Conservation (phyloP, 1,284 basidiomycete genomes). For the Ceratobasidium sp. region DNA sequence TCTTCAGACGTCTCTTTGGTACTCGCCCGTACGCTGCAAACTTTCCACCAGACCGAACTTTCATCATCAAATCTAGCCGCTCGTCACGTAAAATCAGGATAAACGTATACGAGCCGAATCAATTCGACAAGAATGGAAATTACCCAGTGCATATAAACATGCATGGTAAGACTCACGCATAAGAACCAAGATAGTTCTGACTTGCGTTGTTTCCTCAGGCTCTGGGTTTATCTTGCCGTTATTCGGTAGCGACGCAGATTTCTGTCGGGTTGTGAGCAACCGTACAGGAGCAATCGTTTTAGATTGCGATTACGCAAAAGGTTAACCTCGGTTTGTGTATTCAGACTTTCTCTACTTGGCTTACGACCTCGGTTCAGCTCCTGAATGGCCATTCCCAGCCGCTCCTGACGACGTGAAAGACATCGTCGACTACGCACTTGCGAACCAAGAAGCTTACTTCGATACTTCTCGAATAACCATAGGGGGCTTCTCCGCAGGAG, state of each 20-base stretch:
- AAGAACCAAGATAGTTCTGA: not conserved
- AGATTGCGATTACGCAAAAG: slow-evolving; percentile 34
- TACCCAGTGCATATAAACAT: slow-evolving; percentile 40
- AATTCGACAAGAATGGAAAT: not conserved
- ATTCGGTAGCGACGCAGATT: slow-evolving; percentile 38
- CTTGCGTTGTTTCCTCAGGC: not conserved
- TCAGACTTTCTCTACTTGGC: not conserved
- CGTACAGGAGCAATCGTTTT: slow-evolving; percentile 17
- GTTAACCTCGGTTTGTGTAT: not conserved
- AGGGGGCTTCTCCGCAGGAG: slow-evolving; percentile 35
- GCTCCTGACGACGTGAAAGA: slow-evolving; percentile 28
- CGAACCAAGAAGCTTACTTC: slow-evolving; percentile 28
- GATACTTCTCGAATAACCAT: slow-evolving; percentile 29
- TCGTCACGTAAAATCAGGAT: slow-evolving; percentile 2
- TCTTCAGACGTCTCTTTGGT: slow-evolving; percentile 12
- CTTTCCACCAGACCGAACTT: slow-evolving; percentile 23
- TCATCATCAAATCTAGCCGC: not conserved
- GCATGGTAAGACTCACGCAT: slow-evolving; percentile 24
- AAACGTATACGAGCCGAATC: slow-evolving; percentile 15
- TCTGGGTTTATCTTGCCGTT: slow-evolving; percentile 23
- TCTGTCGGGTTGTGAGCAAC: slow-evolving; percentile 1
- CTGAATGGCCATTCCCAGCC: slow-evolving; percentile 39
- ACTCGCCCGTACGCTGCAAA: slow-evolving; percentile 8
- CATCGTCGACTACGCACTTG: slow-evolving; percentile 6
- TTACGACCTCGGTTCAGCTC: not conserved